phyloP scores from a whole-genome alignment of 352 stramenopile genomes.

The Thalassiosira ordinaria region DNA sequence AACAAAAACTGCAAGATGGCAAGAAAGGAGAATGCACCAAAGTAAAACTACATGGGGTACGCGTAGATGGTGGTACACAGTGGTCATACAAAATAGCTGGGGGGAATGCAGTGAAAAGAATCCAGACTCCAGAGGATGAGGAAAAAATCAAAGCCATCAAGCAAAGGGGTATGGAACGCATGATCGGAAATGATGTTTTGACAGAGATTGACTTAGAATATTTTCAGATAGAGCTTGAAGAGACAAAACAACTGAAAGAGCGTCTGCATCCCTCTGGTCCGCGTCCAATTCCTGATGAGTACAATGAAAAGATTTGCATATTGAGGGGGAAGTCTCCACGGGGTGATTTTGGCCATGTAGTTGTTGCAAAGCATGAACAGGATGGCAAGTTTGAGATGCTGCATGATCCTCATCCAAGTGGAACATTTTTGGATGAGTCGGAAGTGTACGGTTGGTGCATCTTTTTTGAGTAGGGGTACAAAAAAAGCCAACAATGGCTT shows the following conservation, averaged over 20 bases:
- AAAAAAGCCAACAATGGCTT: too few relatives aligned
- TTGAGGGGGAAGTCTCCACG: conserved; percentile 66
- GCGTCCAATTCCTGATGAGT: conserved; percentile 2
- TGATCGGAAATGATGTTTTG: not conserved
- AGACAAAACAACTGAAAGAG: not conserved
- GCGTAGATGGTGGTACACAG: not conserved
- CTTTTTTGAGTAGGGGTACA: conserved; percentile 35
- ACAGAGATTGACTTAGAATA: not conserved
- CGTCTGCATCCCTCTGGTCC: too few relatives aligned
- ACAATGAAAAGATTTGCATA: conserved; percentile 39
- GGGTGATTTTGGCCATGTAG: conserved; percentile 67
- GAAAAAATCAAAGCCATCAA: too few relatives aligned
- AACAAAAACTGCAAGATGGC: too few relatives aligned
- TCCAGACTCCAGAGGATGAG: too few relatives aligned
- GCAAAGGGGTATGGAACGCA: too few relatives aligned
- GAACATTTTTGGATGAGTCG: conserved; percentile 31
- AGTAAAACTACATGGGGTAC: not conserved
- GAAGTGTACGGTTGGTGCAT: conserved; percentile 43
- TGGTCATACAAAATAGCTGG: not conserved
- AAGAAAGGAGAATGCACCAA: not conserved
- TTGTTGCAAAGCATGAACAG: conserved; percentile 39
- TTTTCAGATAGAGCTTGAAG: not conserved
- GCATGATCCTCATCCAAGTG: conserved; percentile 47
- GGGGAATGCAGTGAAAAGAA: too few relatives aligned
- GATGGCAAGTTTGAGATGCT: conserved; percentile 29